Percentiles rank a stretch among this genome's conserved stretches.
These are phyloP conservation scores for Leishmania guyanensis DNA, from an alignment of 208 protist species.

Conservation along the genomic window DNA sequence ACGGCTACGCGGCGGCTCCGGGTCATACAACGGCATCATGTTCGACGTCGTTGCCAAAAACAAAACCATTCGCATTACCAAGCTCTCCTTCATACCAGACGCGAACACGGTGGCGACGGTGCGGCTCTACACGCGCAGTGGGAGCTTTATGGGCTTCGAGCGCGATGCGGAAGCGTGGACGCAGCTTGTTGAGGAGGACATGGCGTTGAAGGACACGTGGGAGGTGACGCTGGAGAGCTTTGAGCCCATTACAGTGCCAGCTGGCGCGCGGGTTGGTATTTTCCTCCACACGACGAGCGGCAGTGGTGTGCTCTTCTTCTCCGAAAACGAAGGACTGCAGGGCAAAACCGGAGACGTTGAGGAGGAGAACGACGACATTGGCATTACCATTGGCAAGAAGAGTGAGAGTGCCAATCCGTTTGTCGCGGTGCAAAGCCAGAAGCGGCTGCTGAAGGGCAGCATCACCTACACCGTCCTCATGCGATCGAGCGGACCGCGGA, in stretches of 20 bases:
- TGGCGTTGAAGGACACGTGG: constrained; percentile 54
- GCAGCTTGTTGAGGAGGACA: constrained; percentile 56
- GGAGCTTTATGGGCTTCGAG: constrained; percentile 80
- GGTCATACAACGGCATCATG: constrained; percentile 91
- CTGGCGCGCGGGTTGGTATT: constrained; percentile 62
- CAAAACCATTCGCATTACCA: constrained; percentile 64
- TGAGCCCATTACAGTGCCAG: constrained; percentile 68
- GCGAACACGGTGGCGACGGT: constrained; percentile 63
- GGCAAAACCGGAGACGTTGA: constrained; percentile 69
- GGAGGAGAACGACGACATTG: constrained; percentile 85
- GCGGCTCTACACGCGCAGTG: constrained; percentile 68
- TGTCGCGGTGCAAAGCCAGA: constrained; percentile 71
- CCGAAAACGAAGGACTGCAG: constrained; percentile 75
- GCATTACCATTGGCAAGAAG: constrained; percentile 88
- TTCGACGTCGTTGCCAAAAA: constrained; percentile 88
- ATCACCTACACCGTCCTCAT: constrained; percentile 81
- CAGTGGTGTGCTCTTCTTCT: constrained; percentile 84
- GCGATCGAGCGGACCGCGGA: constrained; percentile 53
- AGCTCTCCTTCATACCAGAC: constrained; percentile 83
- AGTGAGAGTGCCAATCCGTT: constrained; percentile 77
- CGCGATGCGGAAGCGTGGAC: constrained; percentile 48
- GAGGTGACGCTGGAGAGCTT: constrained; percentile 71
- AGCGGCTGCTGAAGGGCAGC: constrained; percentile 74
- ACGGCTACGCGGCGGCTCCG: constrained; percentile 55
- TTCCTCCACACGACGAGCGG: constrained; percentile 87